These are phyloP conservation scores for Aspergillus fumigatus DNA, from an alignment of 2,329 filamentous ascomycete species.

Conservation along the genomic window DNA sequence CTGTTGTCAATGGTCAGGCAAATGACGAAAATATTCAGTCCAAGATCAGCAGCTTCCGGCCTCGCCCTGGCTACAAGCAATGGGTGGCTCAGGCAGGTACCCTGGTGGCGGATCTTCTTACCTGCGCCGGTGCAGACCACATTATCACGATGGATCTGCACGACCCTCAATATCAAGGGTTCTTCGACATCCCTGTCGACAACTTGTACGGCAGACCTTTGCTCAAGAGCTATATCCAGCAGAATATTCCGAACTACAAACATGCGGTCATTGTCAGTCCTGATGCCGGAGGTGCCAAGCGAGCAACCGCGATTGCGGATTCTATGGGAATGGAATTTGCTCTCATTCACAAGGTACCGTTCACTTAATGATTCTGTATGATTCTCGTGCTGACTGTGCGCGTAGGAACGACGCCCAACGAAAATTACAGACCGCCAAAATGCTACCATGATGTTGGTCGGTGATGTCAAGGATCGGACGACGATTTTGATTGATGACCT, in stretches of 20 bases:
- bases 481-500: slow-evolving; percentile 93
- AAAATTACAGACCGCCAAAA: slow-evolving; percentile 78
- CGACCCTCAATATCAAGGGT: slow-evolving; percentile 95
- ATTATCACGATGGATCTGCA: slow-evolving; percentile 97
- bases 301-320: slow-evolving; percentile 92
- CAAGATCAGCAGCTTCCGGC: slow-evolving; percentile 62
- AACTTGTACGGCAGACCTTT: slow-evolving; percentile 72
- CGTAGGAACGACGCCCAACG: slow-evolving; percentile 78
- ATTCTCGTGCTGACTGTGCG: slow-evolving; percentile 13
- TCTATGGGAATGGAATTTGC: slow-evolving; percentile 91
- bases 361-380: slow-evolving; percentile 14
- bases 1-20: slow-evolving; percentile 48
- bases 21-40: slow-evolving; percentile 53
- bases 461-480: slow-evolving; percentile 72
- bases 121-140: slow-evolving; percentile 92
- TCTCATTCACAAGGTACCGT: slow-evolving; percentile 87
- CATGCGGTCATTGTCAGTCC: slow-evolving; percentile 91
- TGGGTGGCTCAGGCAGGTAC: slow-evolving; percentile 98
- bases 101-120: slow-evolving; percentile 87
- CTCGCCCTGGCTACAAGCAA: slow-evolving; percentile 92
- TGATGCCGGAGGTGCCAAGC: slow-evolving; percentile 93
- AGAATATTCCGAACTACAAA: slow-evolving; percentile 77
- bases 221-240: slow-evolving; percentile 64
- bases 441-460: slow-evolving; percentile 89
- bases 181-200: slow-evolving; percentile 98